Base-by-base conservation (phyloP, 2,329 filamentous ascomycete species). In the Aspergillus clavatus region DNA sequence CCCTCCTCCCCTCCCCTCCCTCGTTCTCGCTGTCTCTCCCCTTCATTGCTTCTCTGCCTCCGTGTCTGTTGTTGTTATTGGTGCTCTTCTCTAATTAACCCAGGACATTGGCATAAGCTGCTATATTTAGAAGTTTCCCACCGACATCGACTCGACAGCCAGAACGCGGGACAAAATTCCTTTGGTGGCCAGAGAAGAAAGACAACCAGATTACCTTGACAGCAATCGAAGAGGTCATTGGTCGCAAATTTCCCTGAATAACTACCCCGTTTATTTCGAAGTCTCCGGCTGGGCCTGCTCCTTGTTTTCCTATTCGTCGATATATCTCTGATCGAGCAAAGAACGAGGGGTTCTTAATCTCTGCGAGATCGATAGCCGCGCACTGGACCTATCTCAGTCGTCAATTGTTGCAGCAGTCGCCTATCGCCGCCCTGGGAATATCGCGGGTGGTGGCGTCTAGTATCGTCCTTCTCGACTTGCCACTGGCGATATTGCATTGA, bases 401-500 rank as follows among this genome's bases (percentile, higher is more conserved):
- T 21, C 18, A 18, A 35, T 35, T 35, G 31, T 35, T 35, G 16
- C 31, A 19, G 18, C 16, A 35, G 31, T 35, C 31, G 18, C 31
- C 31, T 18, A 35, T 16, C 19, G 31, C 18, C 4, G 18, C 31
- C 6, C 16, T 11, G 31, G 16, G 16, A 10, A 21, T 18, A 21
- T 35, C 18, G 16, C 10, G 31, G 11, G 4, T 35, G 14, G 10
- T 52, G 38, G 57, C 69, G n/a, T 73, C 65, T 57, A 64, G 62
- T 8, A 61, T 68, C 10, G 62, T 72, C 19, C n/a, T 72, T 68
- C 1, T 69, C 69, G 31, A 61, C 51, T 23, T 54, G 61, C 18
- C n/a, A 16, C 10, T 16, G 16, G 38, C 14, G 14, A 11, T 8
- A 28, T 27, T 46, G 46, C 41, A 40, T 44, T 18, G 38, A 42